Evolutionary conservation across 2,329 filamentous ascomycete genomes (phyloP), one percentile per base, ranked within the genome.

Genomic region (Dryadomyces quercivorus): DNA sequence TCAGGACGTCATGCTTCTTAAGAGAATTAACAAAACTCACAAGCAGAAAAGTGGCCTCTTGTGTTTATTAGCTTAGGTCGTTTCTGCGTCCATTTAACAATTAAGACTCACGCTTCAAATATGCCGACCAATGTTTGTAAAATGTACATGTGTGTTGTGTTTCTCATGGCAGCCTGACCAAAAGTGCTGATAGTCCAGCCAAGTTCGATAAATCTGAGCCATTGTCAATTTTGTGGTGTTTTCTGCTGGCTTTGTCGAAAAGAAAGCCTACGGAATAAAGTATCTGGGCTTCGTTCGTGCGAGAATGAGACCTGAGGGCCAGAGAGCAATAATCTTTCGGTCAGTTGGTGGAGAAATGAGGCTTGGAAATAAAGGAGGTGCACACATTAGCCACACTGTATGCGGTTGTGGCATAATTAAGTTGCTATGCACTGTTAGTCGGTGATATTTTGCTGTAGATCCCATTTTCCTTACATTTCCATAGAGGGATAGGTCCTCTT

Each of bases 121-220:
- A 59, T 18, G 12, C 21, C 45, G 3, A 59, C 6, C 2, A 59
- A 36, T 1, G 49, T n/a, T 8, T 56, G 56, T 18, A 59, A 36
- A 26, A 42, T 56, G 44, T 56, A 56, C 57, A 59, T 59, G 50
- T 59, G 57, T 18, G 45, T 54, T 9, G 56, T 7, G 6, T 20
- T 59, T 16, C 54, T 56, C 57, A 59, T 59, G 5, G 10, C 26
- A 4, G 46, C 38, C n/a, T 56, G 54, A 3, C 53, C 40, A 44
- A 59, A 59, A 3, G 57, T 59, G 52, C 53, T 57, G 34, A 52
- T 45, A 2, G 57, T 59, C 57, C 57, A 59, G n/a, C 26, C 54
- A 22, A 57, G 45, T 21, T 59, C 57, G 15, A 59, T 43, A 7
- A 43, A 20, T 10, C 55, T 56, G n/a, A 20, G 0, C 12, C 3